phyloP scores from a whole-genome alignment of 495 filamentous ascomycete species.

The Apiosordaria backusii region DNA sequence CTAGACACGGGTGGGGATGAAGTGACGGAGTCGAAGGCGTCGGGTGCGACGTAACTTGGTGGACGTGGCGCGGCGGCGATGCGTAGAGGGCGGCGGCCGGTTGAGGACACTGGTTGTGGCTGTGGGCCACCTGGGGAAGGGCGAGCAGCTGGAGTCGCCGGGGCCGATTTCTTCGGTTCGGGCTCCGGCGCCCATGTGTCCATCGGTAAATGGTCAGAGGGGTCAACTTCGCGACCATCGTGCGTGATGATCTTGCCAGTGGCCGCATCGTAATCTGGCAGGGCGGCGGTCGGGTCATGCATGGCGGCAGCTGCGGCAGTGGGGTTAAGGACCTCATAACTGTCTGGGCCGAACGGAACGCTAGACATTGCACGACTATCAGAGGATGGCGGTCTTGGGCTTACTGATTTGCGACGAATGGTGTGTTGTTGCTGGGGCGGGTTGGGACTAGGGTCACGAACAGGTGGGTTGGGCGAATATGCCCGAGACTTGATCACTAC shows the following conservation, averaged over 20 bases:
- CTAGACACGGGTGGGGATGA: constrained; percentile 23
- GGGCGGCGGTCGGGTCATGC: constrained; percentile 23
- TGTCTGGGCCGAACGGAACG: constrained; percentile 85
- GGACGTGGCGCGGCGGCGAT: constrained; percentile 21
- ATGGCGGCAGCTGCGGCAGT: constrained; percentile 33
- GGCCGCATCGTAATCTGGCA: constrained; percentile 42
- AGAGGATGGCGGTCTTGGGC: constrained; percentile 61
- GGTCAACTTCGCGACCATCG: constrained; percentile 85
- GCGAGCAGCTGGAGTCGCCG: constrained; percentile 47
- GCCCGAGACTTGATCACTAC: constrained; percentile 42
- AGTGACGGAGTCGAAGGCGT: constrained; percentile 26
- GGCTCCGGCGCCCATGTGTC: constrained; percentile 94
- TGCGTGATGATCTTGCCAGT: constrained; percentile 70
- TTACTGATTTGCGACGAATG: constrained; percentile 71
- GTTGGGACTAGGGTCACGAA: constrained; percentile 31
- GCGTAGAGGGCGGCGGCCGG: constrained; percentile 29
- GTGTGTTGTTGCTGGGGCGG: constrained; percentile 42
- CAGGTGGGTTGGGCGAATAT: constrained; percentile 58
- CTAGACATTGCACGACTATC: constrained; percentile 55
- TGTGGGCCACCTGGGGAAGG: constrained; percentile 47
- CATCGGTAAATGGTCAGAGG: constrained; percentile 86
- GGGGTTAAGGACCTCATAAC: constrained; percentile 75
- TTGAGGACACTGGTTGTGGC: constrained; percentile 36
- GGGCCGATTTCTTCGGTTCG: constrained; percentile 62
- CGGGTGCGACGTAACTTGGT: constrained; percentile 6